A percentile compares a stretch with the other conserved stretches of the same genome.
Conservation (phyloP, 2,329 filamentous ascomycete genomes). For the Trichoderma sp. region DNA sequence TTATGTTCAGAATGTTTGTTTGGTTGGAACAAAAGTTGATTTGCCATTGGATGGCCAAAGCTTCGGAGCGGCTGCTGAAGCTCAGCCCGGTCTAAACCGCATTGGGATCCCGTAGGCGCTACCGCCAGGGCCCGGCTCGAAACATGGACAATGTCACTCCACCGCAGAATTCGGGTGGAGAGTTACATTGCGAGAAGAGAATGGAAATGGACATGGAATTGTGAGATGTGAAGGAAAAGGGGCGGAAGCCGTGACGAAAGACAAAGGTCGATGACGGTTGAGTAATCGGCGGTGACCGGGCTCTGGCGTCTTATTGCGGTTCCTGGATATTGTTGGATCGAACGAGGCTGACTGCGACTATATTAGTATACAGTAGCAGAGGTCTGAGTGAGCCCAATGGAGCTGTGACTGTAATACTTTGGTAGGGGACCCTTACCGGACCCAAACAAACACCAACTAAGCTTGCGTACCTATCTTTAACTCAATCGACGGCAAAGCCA, state of each 20-base stretch:
- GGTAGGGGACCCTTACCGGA: not conserved
- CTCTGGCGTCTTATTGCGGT: not conserved
- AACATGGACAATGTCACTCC: not conserved
- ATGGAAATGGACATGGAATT: not conserved
- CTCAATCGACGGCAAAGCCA: not conserved
- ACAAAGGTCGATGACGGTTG: not conserved
- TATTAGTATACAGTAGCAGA: not conserved
- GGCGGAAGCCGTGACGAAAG: not conserved
- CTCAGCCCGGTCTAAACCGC: constrained; percentile 6
- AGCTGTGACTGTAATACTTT: not conserved
- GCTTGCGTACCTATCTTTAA: not conserved
- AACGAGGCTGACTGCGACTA: constrained; percentile 2
- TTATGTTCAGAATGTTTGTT: not conserved
- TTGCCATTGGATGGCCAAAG: not conserved
- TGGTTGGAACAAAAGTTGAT: not conserved
- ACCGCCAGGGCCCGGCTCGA: not conserved
- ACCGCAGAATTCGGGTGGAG: constrained; percentile 7
- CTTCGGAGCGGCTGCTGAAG: constrained; percentile 1
- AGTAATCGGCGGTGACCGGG: not conserved
- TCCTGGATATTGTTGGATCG: not conserved
- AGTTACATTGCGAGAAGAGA: constrained; percentile 11
- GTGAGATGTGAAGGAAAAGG: constrained; percentile 2
- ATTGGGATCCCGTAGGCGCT: not conserved
- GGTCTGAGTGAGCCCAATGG: not conserved
- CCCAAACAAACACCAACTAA: not conserved